Conservation (phyloP, 2,329 filamentous ascomycete genomes). For the Phyllosticta citrichinensis region DNA sequence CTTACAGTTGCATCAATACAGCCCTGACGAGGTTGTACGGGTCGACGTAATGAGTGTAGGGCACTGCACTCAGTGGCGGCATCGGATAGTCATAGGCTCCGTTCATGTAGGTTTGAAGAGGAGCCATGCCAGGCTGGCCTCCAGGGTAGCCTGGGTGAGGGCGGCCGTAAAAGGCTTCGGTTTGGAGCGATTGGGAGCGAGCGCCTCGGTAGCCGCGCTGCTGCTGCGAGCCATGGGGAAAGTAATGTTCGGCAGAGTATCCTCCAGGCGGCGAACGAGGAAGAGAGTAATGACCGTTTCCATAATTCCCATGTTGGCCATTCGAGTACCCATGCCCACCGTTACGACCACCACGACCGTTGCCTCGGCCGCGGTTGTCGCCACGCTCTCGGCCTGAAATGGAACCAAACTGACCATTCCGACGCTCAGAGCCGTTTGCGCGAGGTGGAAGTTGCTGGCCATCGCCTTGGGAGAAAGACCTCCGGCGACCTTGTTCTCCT, state of each 20-base stretch:
- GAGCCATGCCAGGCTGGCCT: constrained; percentile 29
- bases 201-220: constrained; percentile 40
- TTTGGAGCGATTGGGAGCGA: constrained; percentile 54
- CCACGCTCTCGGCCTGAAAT: constrained; percentile 36
- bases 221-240: constrained; percentile 23
- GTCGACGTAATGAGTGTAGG: constrained; percentile 50
- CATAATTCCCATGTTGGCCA: constrained; percentile 16
- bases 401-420: constrained; percentile 26
- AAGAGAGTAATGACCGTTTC: constrained; percentile 28
- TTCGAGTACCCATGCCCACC: constrained; percentile 23
- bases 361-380: constrained; percentile 35
- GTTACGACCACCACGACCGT: constrained; percentile 35
- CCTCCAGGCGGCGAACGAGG: constrained; percentile 27
- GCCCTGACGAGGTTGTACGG: constrained; percentile 46
- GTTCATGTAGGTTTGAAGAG: constrained; percentile 41
- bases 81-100: constrained; percentile 48
- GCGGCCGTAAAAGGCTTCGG: constrained; percentile 41
- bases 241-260: constrained; percentile 19
- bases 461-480: constrained; percentile 19
- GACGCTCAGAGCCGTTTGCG: constrained; percentile 16
- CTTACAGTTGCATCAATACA: constrained; percentile 52
- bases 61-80: constrained; percentile 47
- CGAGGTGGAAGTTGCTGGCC: constrained; percentile 16
- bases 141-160: constrained; percentile 21
- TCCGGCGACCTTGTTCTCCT: constrained; percentile 22